Conservation (phyloP, 345 rosid species). For the Corchorus capsularis region DNA sequence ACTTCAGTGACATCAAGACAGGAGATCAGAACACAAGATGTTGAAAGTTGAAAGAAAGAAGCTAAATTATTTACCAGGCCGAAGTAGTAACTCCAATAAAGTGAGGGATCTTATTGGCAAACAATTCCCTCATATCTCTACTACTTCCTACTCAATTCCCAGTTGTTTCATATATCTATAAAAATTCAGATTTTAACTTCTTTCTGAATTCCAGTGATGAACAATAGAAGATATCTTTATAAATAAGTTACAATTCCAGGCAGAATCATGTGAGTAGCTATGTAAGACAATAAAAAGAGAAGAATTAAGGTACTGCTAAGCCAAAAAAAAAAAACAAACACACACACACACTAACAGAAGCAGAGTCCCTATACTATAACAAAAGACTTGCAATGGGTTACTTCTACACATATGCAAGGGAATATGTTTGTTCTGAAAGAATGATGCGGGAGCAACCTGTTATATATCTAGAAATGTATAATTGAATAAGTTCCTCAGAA, state of each 20-base stretch:
- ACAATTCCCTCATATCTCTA: neutral
- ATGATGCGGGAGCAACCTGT: neutral
- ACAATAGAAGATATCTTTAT: slow-evolving; percentile 3
- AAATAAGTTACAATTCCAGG: neutral
- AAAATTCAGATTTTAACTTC: neutral
- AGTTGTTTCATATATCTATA: neutral
- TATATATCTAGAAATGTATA: neutral
- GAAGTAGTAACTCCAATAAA: neutral
- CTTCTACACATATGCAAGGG: neutral
- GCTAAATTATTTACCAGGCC: slow-evolving; percentile 4
- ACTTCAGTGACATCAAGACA: slow-evolving; percentile 3
- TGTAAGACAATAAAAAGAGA: neutral
- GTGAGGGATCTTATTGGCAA: neutral
- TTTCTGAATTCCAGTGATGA: neutral
- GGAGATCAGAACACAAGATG: slow-evolving; percentile 6
- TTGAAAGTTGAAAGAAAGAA: neutral
- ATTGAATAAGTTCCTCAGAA: neutral
- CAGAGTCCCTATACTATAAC: neutral
- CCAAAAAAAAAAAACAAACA: neutral
- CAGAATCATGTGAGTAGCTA: neutral
- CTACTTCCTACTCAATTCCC: neutral
- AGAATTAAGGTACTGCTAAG: neutral
- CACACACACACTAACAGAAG: neutral
- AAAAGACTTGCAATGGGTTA: neutral
- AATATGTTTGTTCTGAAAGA: neutral